A percentile compares a stretch with the other conserved stretches of the same genome.
These are phyloP conservation scores for Telopea speciosissima DNA, from an alignment of 177 flowering plant genomes.

Conservation along the genomic window DNA sequence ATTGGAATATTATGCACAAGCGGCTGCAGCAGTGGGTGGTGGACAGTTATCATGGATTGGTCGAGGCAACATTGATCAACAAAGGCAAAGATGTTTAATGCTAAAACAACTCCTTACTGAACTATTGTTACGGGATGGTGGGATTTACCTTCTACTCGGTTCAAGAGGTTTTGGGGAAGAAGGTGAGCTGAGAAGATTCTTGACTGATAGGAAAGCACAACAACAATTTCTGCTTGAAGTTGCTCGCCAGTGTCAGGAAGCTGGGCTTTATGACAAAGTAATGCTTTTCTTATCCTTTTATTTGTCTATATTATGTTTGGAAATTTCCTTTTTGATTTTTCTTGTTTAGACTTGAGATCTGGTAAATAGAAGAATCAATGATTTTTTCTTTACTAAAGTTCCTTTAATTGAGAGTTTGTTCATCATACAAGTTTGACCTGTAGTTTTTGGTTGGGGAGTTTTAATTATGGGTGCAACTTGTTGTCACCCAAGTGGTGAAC, in stretches of 20 bases:
- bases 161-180: constrained; percentile 88
- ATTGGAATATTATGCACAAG: constrained; percentile 91
- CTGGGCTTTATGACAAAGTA: constrained; percentile 90
- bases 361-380: no score
- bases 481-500: no score
- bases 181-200: constrained; percentile 73
- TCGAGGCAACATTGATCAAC: constrained; percentile 67
- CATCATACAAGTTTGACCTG: no score
- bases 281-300: constrained; percentile 10
- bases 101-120: constrained; percentile 87
- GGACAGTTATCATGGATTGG: constrained; percentile 87
- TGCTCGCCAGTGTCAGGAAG: constrained; percentile 83
- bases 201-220: constrained; percentile 49
- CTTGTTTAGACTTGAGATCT: background rate
- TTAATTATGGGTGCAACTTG: no score
- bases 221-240: constrained; percentile 89
- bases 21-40: constrained; percentile 95
- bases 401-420: no score
- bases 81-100: constrained; percentile 77
- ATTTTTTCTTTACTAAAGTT: no score
- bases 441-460: no score
- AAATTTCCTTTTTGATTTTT: background rate
- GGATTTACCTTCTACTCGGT: constrained; percentile 79
- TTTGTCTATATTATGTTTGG: background rate
- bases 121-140: constrained; percentile 73